These are phyloP conservation scores for Tuctoria greenei DNA, from an alignment of 176 grass and related monocot genomes.

Conservation along the genomic window DNA sequence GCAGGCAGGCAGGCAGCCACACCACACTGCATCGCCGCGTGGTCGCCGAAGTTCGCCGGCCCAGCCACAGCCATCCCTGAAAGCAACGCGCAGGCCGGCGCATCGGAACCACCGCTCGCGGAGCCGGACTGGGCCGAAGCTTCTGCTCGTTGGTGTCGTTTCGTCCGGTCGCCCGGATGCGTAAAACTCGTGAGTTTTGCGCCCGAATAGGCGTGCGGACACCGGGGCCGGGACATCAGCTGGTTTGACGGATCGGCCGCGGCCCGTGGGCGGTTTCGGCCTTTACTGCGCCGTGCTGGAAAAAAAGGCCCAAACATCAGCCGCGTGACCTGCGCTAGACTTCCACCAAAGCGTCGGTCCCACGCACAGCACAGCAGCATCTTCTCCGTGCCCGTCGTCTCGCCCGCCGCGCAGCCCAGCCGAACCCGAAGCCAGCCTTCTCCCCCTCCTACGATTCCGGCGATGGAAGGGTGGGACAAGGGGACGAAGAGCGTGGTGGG, in stretches of 20 bases:
- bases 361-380: neutral
- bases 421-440: neutral
- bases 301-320: neutral
- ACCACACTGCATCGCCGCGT: too few relatives aligned
- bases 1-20: too few relatives aligned
- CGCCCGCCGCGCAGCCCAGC: neutral
- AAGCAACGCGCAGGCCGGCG: neutral
- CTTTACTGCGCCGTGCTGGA: neutral
- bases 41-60: too few relatives aligned
- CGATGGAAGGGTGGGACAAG: slow-evolving; percentile 93
- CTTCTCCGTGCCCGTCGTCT: neutral
- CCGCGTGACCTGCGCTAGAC: neutral
- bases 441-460: neutral
- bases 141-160: too few relatives aligned
- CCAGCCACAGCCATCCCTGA: neutral
- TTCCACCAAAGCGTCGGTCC: neutral
- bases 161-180: too few relatives aligned
- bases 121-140: too few relatives aligned
- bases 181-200: too few relatives aligned
- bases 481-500: slow-evolving; percentile 82
- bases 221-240: too few relatives aligned
- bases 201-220: too few relatives aligned
- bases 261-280: neutral
- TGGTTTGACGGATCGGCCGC: neutral
- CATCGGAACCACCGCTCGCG: too few relatives aligned